These are phyloP conservation scores for Alternaria arborescens DNA, from an alignment of 2,329 filamentous ascomycete species.

Conservation along the genomic window DNA sequence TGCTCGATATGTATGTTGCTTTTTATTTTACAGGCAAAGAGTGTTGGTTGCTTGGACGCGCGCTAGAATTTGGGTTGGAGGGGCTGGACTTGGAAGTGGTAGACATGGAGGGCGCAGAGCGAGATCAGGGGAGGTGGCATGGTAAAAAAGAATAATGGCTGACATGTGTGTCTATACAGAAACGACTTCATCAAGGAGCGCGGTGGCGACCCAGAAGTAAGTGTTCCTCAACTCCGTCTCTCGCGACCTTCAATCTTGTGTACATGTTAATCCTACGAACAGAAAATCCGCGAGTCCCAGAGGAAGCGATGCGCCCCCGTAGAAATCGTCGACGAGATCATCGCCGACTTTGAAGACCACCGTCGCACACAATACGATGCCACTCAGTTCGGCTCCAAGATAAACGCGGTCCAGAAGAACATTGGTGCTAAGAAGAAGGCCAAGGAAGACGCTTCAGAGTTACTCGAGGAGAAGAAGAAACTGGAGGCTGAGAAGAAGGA, in stretches of 20 bases:
- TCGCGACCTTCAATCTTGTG: not conserved
- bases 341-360: conserved; percentile 85
- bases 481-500: conserved; percentile 85
- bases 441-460: conserved; percentile 85
- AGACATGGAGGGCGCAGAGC: not conserved
- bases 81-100: not conserved
- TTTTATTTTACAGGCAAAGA: not conserved
- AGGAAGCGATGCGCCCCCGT: conserved; percentile 80
- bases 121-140: not conserved
- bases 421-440: conserved; percentile 90
- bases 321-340: conserved; percentile 89
- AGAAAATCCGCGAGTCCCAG: conserved; percentile 88
- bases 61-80: conserved; percentile 5
- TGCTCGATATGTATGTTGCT: conserved; percentile 43
- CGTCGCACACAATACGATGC: conserved; percentile 79
- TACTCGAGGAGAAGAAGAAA: conserved; percentile 79
- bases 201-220: conserved; percentile 81
- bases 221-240: not conserved
- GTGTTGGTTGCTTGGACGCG: not conserved
- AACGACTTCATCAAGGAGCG: conserved; percentile 73
- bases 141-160: conserved; percentile 10
- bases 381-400: conserved; percentile 81
- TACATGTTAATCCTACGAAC: not conserved
- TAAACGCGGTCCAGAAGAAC: conserved; percentile 89
- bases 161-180: conserved; percentile 43